These are phyloP conservation scores for Aaosphaeria pasadenensis DNA, from an alignment of 2,329 filamentous ascomycete genomes.

Conservation along the genomic window DNA sequence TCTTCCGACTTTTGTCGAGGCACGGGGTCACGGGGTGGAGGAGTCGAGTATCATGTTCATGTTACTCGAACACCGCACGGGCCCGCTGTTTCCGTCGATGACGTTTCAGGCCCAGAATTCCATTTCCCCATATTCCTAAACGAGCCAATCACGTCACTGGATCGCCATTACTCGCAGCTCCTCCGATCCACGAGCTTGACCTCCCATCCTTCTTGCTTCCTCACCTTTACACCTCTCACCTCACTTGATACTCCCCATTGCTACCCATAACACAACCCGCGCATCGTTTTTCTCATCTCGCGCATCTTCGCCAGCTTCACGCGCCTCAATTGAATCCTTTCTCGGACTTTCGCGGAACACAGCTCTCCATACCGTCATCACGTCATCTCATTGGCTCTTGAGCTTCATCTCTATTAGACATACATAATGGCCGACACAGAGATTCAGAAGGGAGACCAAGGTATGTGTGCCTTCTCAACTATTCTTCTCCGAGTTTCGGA, in stretches of 20 bases:
- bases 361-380: constrained; percentile 17
- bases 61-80: no score
- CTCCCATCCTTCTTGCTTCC: constrained; percentile 14
- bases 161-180: constrained; percentile 29
- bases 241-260: constrained; percentile 7
- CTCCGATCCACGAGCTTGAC: constrained; percentile 24
- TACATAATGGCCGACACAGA: constrained; percentile 33
- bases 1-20: no score
- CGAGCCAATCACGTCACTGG: constrained; percentile 21
- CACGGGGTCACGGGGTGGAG: no score
- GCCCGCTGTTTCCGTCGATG: constrained; percentile 12
- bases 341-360: constrained; percentile 16
- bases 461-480: constrained; percentile 14
- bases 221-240: constrained; percentile 19
- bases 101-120: constrained; percentile 24
- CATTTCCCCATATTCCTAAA: constrained; percentile 19
- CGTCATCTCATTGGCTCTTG: constrained; percentile 27
- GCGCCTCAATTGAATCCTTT: constrained; percentile 21
- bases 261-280: constrained; percentile 16
- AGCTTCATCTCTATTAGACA: constrained; percentile 10
- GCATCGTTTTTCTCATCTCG: constrained; percentile 17
- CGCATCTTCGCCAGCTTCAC: constrained; percentile 11
- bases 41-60: no score
- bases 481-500: neutral
- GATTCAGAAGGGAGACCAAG: constrained; percentile 36